Evolutionary conservation across 2,329 filamentous ascomycete genomes (phyloP), one percentile per base, ranked within the genome.

Genomic region (Aureobasidium mangrovei): DNA sequence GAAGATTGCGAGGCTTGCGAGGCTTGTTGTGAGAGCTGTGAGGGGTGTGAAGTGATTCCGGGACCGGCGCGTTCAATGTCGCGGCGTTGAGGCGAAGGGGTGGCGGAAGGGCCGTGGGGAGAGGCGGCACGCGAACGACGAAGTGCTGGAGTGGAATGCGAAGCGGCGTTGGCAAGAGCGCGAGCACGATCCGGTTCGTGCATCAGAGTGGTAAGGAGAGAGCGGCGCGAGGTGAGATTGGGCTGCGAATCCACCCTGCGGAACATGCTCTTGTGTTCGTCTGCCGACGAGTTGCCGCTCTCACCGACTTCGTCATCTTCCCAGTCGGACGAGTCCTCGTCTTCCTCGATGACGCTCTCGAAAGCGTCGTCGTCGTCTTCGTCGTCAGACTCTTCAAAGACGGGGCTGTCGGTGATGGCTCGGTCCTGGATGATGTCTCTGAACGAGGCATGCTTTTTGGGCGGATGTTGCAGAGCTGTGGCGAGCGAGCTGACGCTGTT

Each of bases 131-230:
- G 84, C 72, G 81, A 80, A 58, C 78, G 72, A 57, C 76, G 72
- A 38, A 82, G 70, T 4, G 74, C 74, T 18, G 78, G 75, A n/a
- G 75, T 74, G 3, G 79, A 80, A 56, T 70, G 69, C 6, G 78
- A 78, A 7, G 84, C 84, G 51, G 78, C 80, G 66, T 84, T 84
- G 59, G 82, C 79, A n/a, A 91, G 78, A 53, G 77, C 83, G 64
- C 77, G 78, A 45, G 84, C 80, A 48, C 86, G 84, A 68, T 88
- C 85, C 60, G 82, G 85, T 65, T 95, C 84, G 62, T 88, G 86
- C 67, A 98, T 83, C 77, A 91, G 85, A 51, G 91, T 83, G 0
- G 91, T 96, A 60, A 98, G 85, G 39, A 97, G 80, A 2, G 91
- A 97, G 48, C 86, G 85, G 46, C 88, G 83, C 1, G 91, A 95